Evolutionary conservation across 257 asterid genomes (phyloP).

Genomic region (Rubia yunnanensis): DNA sequence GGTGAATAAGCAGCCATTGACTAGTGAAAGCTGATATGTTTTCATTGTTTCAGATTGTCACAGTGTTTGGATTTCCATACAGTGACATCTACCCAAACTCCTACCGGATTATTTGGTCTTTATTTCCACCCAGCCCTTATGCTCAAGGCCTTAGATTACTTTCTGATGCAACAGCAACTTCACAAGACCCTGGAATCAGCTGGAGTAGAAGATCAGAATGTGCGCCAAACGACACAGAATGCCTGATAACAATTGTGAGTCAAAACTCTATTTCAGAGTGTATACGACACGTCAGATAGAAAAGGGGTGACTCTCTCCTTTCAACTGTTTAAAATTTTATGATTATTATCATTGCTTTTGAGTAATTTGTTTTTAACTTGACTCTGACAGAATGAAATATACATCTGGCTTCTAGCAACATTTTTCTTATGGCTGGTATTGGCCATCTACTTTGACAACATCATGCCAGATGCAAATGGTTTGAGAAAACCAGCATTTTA

Average conservation of each 20-base stretch:
- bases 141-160: constrained; percentile 73
- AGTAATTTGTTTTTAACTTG: neutral
- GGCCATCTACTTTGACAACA: constrained; percentile 88
- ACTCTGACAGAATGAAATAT: constrained; percentile 58
- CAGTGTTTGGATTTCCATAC: constrained; percentile 89
- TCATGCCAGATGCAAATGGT: constrained; percentile 71
- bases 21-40: constrained; percentile 17
- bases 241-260: constrained; percentile 64
- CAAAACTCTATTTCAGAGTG: neutral
- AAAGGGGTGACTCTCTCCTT: neutral
- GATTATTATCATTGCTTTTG: neutral
- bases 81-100: constrained; percentile 29
- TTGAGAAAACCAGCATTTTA: constrained; percentile 73
- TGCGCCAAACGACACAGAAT: constrained; percentile 69
- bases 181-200: constrained; percentile 89
- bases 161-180: constrained; percentile 73
- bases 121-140: constrained; percentile 88
- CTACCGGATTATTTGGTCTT: constrained; percentile 58
- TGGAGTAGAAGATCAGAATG: constrained; percentile 74
- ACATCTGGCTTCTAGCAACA: constrained; percentile 59
- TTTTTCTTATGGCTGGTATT: constrained; percentile 57
- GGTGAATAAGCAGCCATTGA: constrained; percentile 12
- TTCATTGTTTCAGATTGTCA: constrained; percentile 51
- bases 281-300: neutral
- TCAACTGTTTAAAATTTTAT: neutral